A percentile compares a stretch with the other conserved stretches of the same genome.
Evolutionary conservation across 768 basidiomycete genomes (phyloP).

Genomic region (Trametes sanguinea): DNA sequence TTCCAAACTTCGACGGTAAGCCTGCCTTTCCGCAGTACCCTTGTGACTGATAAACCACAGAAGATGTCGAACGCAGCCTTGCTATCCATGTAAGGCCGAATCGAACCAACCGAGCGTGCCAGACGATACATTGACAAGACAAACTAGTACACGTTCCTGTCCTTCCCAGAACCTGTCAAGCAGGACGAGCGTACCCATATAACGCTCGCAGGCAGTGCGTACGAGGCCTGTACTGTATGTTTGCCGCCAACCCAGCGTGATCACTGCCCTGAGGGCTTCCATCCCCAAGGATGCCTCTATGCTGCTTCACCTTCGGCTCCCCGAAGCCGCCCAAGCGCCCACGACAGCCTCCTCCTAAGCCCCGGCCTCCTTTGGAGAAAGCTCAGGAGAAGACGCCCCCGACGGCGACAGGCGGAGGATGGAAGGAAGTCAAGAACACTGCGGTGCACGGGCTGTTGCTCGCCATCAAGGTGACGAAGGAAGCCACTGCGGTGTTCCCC

Average conservation of each 20-base stretch:
- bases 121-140: too few species aligned
- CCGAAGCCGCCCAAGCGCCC: neutral
- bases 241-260: neutral
- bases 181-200: neutral
- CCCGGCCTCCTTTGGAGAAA: neutral
- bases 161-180: neutral
- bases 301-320: neutral
- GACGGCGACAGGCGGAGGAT: neutral
- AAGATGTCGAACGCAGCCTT: too few species aligned
- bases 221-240: neutral
- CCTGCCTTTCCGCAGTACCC: too few species aligned
- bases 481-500: neutral
- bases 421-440: neutral
- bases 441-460: neutral
- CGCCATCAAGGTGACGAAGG: conserved; percentile 1
- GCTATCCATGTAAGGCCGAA: too few species aligned
- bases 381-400: neutral
- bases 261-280: too few species aligned
- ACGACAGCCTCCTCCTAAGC: neutral
- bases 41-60: too few species aligned
- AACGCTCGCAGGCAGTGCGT: neutral
- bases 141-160: neutral
- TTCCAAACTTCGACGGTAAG: too few species aligned
- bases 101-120: too few species aligned
- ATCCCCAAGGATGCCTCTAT: neutral